These are phyloP conservation scores for Hibiscus trionum DNA, from an alignment of 345 rosid genomes.

Conservation along the genomic window DNA sequence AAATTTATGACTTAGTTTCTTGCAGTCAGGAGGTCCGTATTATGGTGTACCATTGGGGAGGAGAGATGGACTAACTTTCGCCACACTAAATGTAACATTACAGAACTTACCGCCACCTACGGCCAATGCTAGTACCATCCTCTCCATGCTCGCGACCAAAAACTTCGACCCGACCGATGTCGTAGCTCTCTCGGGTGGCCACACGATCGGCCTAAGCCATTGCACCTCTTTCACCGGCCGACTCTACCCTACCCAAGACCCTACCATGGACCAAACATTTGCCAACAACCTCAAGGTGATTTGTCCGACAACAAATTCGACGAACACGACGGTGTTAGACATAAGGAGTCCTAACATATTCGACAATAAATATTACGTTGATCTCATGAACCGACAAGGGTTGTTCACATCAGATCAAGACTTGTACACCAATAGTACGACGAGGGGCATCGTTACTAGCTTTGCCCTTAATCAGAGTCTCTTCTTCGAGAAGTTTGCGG, in stretches of 20 bases:
- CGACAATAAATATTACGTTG: conserved; percentile 75
- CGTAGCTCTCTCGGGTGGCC: conserved; percentile 89
- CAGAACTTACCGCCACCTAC: conserved; percentile 58
- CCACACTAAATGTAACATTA: conserved; percentile 32
- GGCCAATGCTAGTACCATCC: conserved; percentile 31
- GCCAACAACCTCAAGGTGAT: conserved; percentile 42
- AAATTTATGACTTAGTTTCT: background rate
- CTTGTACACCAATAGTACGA: conserved; percentile 45
- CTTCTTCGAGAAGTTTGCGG: conserved; percentile 58
- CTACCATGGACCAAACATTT: conserved; percentile 58
- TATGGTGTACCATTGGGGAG: conserved; percentile 67
- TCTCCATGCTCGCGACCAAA: conserved; percentile 35
- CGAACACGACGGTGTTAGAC: conserved; percentile 46
- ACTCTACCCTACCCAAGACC: conserved; percentile 73
- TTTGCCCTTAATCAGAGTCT: conserved; percentile 46
- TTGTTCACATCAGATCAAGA: conserved; percentile 85
- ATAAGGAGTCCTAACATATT: conserved; percentile 56
- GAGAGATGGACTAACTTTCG: conserved; percentile 54
- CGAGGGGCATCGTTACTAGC: conserved; percentile 52
- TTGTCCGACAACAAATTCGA: conserved; percentile 44
- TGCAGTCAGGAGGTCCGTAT: conserved; percentile 73
- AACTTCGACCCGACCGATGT: conserved; percentile 53
- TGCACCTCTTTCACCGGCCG: conserved; percentile 51
- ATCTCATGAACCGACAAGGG: conserved; percentile 76
- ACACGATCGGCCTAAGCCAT: conserved; percentile 68